These are phyloP conservation scores for Madurella fahalii DNA, from an alignment of 2,329 filamentous ascomycete genomes.

Conservation along the genomic window DNA sequence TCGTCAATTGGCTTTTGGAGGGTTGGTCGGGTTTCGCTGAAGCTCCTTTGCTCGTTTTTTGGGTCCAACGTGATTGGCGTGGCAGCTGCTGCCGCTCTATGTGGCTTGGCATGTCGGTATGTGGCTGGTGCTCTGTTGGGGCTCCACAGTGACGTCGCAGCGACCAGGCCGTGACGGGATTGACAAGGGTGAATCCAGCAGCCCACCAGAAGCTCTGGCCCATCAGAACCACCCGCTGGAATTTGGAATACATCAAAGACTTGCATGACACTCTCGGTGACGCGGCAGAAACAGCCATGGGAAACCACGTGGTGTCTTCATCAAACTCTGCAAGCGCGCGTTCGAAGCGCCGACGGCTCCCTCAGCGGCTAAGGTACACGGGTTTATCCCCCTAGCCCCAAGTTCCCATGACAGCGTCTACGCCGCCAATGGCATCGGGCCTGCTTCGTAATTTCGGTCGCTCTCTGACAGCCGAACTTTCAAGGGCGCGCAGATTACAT, in stretches of 20 bases:
- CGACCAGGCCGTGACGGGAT: no score
- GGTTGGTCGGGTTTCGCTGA: background rate
- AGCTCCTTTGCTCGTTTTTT: background rate
- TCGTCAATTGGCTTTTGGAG: slow-evolving; percentile 18
- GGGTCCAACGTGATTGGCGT: background rate
- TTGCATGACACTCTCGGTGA: background rate
- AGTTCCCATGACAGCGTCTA: background rate
- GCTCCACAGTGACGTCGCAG: no score
- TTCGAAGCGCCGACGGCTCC: background rate
- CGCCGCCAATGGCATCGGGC: background rate
- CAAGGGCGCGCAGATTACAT: background rate
- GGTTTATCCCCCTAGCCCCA: background rate
- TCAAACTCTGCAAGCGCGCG: background rate
- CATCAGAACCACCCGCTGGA: background rate
- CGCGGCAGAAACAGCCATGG: background rate
- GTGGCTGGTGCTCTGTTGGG: background rate
- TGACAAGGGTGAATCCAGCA: no score
- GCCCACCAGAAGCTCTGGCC: background rate
- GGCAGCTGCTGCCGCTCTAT: background rate
- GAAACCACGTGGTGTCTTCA: no score
- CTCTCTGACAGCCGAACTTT: background rate
- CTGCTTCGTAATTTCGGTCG: background rate
- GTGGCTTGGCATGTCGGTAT: background rate
- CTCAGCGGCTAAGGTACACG: background rate
- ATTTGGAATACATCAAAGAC: no score